phyloP scores from a whole-genome alignment of 306 rosid species.

The Quercus rubra region DNA sequence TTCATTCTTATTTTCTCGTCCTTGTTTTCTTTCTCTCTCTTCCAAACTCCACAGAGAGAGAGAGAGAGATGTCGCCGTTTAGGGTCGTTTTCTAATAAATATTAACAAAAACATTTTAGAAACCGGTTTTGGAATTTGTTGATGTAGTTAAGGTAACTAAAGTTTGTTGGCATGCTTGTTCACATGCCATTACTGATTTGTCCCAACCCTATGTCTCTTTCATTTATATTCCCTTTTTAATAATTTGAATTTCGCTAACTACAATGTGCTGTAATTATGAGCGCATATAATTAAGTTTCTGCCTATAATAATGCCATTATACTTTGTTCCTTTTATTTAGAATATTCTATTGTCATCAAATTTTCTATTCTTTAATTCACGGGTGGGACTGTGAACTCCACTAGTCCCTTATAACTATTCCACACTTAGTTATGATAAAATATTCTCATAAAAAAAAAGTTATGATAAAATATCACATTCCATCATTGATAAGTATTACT shows the following conservation, averaged over 20 bases:
- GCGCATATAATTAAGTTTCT: too few relatives aligned
- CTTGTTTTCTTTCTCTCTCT: too few relatives aligned
- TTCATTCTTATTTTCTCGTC: too few relatives aligned
- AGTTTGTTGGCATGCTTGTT: not conserved
- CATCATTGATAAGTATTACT: too few relatives aligned
- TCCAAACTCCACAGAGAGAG: not conserved
- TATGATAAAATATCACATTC: too few relatives aligned
- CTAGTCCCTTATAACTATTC: not conserved
- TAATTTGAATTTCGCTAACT: too few relatives aligned
- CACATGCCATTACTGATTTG: too few relatives aligned
- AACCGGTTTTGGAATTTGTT: not conserved
- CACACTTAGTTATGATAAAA: too few relatives aligned
- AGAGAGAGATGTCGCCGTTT: not conserved
- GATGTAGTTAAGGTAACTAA: not conserved
- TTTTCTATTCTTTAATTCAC: not conserved
- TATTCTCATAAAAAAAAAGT: too few relatives aligned
- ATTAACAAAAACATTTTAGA: not conserved
- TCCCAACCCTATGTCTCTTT: not conserved
- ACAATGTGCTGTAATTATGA: too few relatives aligned
- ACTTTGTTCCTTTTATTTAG: too few relatives aligned
- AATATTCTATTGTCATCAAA: not conserved
- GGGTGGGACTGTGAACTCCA: not conserved
- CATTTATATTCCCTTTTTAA: not conserved
- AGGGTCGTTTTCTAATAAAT: not conserved
- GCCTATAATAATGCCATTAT: too few relatives aligned